A percentile compares a stretch with the other conserved stretches of the same genome.
These are phyloP conservation scores for Aspergillus viridinutans DNA, from an alignment of 2,329 filamentous ascomycete species.

Conservation along the genomic window DNA sequence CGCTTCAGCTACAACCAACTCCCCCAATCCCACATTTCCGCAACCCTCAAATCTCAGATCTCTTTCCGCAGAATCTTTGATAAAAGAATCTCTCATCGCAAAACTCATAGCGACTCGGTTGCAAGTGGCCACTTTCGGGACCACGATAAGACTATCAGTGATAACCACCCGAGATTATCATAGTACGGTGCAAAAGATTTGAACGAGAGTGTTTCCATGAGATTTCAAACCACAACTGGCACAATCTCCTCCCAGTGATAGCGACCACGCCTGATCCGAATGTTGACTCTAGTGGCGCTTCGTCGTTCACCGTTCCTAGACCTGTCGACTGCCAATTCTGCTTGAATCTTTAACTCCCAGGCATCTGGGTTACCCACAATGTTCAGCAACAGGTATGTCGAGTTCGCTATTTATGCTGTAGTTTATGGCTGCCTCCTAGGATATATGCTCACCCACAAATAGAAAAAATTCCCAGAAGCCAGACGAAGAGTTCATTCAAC, in stretches of 20 bases:
- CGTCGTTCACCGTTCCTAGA: not conserved
- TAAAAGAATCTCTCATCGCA: not conserved
- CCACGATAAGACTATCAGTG: not conserved
- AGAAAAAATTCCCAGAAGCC: slow-evolving; percentile 82
- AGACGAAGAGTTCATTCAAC: slow-evolving; percentile 74
- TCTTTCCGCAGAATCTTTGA: not conserved
- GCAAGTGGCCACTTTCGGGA: not conserved
- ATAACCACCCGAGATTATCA: not conserved
- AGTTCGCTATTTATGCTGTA: slow-evolving; percentile 4
- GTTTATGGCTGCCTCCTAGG: slow-evolving; percentile 7
- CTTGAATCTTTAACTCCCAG: not conserved
- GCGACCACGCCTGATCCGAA: slow-evolving; percentile 5
- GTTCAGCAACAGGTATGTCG: slow-evolving; percentile 47
- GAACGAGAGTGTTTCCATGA: not conserved
- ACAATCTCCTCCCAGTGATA: not conserved
- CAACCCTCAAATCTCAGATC: not conserved
- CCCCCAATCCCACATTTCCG: slow-evolving; percentile 1
- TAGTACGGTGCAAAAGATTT: not conserved
- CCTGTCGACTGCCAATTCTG: not conserved
- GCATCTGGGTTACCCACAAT: slow-evolving; percentile 24
- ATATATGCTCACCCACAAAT: slow-evolving; percentile 8
- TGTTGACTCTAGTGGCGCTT: slow-evolving; percentile 6
- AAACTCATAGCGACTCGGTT: not conserved
- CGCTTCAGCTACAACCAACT: slow-evolving; percentile 1
- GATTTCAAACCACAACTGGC: not conserved